These are phyloP conservation scores for Ramaria rubella DNA, from an alignment of 768 basidiomycete genomes.

Conservation along the genomic window DNA sequence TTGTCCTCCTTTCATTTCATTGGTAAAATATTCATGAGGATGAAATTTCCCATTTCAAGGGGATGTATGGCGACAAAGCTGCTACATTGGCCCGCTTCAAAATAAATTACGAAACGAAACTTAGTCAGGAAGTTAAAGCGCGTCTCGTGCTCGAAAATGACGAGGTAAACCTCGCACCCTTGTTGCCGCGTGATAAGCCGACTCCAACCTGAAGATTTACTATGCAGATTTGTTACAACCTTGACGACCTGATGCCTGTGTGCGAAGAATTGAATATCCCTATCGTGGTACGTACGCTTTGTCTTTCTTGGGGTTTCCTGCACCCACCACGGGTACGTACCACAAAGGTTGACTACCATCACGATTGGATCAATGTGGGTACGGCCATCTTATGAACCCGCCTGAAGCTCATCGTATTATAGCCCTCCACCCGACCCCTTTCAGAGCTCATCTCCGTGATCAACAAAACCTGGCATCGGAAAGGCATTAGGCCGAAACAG, in stretches of 20 bases:
- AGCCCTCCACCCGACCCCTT: constrained; percentile 40
- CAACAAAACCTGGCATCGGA: constrained; percentile 62
- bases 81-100: constrained; percentile 68
- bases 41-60: constrained; percentile 32
- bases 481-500: constrained; percentile 85
- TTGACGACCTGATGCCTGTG: constrained; percentile 79
- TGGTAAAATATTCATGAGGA: too few species aligned
- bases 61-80: constrained; percentile 75
- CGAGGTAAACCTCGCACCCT: constrained; percentile 45
- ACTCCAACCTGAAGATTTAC: too few species aligned
- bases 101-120: constrained; percentile 51
- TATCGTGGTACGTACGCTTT: constrained; percentile 43
- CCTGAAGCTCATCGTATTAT: background rate
- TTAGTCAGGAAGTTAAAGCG: constrained; percentile 57
- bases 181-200: background rate
- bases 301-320: constrained; percentile 28
- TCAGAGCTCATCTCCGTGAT: constrained; percentile 66
- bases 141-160: constrained; percentile 92
- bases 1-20: background rate
- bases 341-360: constrained; percentile 68
- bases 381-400: constrained; percentile 38
- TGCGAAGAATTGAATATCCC: constrained; percentile 80
- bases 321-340: too few species aligned
- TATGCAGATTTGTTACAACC: constrained; percentile 73
- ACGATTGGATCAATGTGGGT: constrained; percentile 56